phyloP scores from a whole-genome alignment of 805 yeast species.

The Schwanniomyces vanrijiae region DNA sequence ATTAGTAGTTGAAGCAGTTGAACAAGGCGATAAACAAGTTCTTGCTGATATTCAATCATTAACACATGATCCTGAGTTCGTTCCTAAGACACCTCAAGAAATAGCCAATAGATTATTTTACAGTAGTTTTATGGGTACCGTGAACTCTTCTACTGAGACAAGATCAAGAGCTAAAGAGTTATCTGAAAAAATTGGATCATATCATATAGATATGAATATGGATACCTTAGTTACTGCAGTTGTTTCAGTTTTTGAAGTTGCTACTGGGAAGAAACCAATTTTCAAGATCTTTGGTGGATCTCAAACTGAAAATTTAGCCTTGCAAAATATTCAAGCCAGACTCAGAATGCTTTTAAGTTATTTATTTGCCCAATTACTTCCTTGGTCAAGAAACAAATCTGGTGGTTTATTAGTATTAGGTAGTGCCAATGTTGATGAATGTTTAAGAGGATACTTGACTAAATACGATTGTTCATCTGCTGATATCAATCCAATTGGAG shows the following conservation, averaged over 20 bases:
- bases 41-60: conserved; percentile 70
- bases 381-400: conserved; percentile 82
- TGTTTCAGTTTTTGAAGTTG: conserved; percentile 73
- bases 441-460: conserved; percentile 91
- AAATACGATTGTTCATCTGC: conserved; percentile 98
- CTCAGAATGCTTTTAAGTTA: conserved; percentile 93
- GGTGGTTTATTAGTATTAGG: conserved; percentile 91
- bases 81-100: conserved; percentile 74
- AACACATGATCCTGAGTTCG: conserved; percentile 56
- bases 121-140: conserved; percentile 94
- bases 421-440: conserved; percentile 96
- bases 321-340: conserved; percentile 96
- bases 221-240: conserved; percentile 78
- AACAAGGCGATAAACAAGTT: conserved; percentile 72
- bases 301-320: conserved; percentile 84
- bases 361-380: conserved; percentile 88
- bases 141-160: conserved; percentile 87
- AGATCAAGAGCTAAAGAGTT: conserved; percentile 77
- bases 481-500: conserved; percentile 98
- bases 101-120: conserved; percentile 77
- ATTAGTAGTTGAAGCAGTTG: conserved; percentile 69
- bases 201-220: conserved; percentile 91
- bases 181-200: conserved; percentile 76
- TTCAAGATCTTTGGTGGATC: conserved; percentile 94
- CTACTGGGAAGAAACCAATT: conserved; percentile 87